Evolutionary conservation across 768 basidiomycete species (phyloP).

Genomic region (Gautieria morchelliformis): DNA sequence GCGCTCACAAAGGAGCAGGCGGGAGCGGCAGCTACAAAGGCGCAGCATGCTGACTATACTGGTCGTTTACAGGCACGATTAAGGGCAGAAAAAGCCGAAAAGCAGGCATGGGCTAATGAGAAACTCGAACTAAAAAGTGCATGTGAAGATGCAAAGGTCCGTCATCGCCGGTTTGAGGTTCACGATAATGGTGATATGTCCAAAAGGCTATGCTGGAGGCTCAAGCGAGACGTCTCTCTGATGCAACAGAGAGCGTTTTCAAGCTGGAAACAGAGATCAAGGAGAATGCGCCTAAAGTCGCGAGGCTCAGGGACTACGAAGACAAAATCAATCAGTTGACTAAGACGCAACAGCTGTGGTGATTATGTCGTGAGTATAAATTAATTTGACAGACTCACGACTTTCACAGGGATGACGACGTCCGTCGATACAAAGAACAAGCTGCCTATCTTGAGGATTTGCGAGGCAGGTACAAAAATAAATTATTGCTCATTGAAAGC

Average conservation of each 20-base stretch:
- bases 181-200: neutral
- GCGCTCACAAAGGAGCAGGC: slow-evolving; percentile 67
- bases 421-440: slow-evolving; percentile 56
- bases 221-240: slow-evolving; percentile 57
- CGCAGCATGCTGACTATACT: slow-evolving; percentile 80
- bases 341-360: slow-evolving; percentile 74
- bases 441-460: slow-evolving; percentile 48
- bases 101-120: slow-evolving; percentile 65
- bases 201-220: slow-evolving; percentile 49
- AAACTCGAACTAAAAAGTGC: slow-evolving; percentile 57
- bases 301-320: slow-evolving; percentile 77
- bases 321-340: slow-evolving; percentile 75
- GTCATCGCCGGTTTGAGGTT: slow-evolving; percentile 2
- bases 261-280: slow-evolving; percentile 65
- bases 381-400: neutral
- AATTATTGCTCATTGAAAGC: slow-evolving; percentile 54
- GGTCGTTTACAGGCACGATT: slow-evolving; percentile 70
- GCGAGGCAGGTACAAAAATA: slow-evolving; percentile 50
- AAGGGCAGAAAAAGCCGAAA: slow-evolving; percentile 67
- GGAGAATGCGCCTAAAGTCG: slow-evolving; percentile 73
- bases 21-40: slow-evolving; percentile 63
- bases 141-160: slow-evolving; percentile 61
- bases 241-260: slow-evolving; percentile 62
- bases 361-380: slow-evolving; percentile 14
- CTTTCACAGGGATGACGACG: slow-evolving; percentile 60